phyloP scores from a whole-genome alignment of 768 basidiomycete species.

The Inosperma sp. region DNA sequence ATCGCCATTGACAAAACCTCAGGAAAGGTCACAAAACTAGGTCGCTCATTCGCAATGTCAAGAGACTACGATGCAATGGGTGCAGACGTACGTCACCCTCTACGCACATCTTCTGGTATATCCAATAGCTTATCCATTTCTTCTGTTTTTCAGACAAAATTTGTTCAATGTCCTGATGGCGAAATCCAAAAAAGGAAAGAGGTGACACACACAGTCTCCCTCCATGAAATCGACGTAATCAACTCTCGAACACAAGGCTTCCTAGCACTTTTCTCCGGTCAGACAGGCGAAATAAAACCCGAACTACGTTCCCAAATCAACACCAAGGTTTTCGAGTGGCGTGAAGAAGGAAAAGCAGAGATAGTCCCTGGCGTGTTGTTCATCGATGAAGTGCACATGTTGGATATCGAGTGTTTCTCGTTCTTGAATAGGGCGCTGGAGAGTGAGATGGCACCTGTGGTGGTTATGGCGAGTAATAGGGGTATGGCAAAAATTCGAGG shows the following conservation, averaged over 20 bases:
- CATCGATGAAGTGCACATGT: conserved; percentile 99
- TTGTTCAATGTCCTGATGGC: conserved; percentile 96
- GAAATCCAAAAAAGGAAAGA: conserved; percentile 98
- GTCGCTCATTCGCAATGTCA: conserved; percentile 93
- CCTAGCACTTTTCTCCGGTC: conserved; percentile 89
- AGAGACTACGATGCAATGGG: conserved; percentile 99
- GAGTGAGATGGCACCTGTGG: conserved; percentile 86
- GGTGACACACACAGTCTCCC: conserved; percentile 93
- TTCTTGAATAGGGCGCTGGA: conserved; percentile 97
- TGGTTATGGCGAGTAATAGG: conserved; percentile 97
- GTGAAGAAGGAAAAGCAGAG: conserved; percentile 97
- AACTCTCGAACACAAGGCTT: conserved; percentile 99
- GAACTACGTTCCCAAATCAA: conserved; percentile 96
- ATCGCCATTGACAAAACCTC: conserved; percentile 97
- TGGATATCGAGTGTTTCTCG: conserved; percentile 99
- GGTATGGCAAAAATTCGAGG: conserved; percentile 94
- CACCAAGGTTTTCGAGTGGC: conserved; percentile 94
- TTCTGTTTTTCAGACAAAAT: conserved; percentile 72
- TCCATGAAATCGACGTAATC: conserved; percentile 99
- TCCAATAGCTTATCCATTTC: background rate
- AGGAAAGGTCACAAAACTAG: conserved; percentile 94
- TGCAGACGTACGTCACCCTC: conserved; percentile 70
- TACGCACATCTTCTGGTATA: background rate
- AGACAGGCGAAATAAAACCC: conserved; percentile 98
- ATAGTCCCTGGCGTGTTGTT: conserved; percentile 97